Percentiles rank a stretch among this genome's conserved stretches.
phyloP scores from a whole-genome alignment of 768 basidiomycete genomes.

The Exidia glandulosa region DNA sequence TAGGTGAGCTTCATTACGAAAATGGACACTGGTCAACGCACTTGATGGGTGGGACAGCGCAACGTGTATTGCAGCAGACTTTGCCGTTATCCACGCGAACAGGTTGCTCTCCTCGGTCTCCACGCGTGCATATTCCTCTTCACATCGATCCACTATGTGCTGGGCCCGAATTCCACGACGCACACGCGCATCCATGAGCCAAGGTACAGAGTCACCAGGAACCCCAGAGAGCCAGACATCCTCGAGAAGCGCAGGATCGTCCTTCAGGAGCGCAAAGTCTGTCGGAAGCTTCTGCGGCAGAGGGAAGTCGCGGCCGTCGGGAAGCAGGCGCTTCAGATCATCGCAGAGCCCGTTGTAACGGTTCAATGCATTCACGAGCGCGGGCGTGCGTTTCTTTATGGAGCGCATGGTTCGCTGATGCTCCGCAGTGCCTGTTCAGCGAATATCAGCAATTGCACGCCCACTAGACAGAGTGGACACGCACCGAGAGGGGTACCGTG shows the following conservation, averaged over 20 bases:
- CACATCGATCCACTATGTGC: neutral
- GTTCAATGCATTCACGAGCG: neutral
- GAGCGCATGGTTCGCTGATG: neutral
- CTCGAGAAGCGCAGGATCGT: neutral
- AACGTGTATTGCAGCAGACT: no score
- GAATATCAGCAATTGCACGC: neutral
- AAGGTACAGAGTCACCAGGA: neutral
- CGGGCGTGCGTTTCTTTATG: neutral
- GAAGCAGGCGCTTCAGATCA: no score
- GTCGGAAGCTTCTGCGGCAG: neutral
- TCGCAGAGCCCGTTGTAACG: neutral
- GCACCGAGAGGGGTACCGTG: neutral
- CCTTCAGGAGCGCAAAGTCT: neutral
- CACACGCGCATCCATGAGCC: neutral
- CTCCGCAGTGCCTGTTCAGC: neutral
- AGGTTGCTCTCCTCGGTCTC: no score
- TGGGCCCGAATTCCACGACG: neutral
- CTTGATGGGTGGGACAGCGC: no score
- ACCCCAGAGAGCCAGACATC: no score
- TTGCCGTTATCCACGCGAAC: no score
- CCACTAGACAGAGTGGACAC: neutral
- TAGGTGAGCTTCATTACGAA: no score
- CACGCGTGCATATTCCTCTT: no score
- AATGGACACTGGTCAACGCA: no score
- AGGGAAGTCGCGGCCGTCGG: neutral